phyloP scores from a whole-genome alignment of 78 protist genomes.

The Dictyostelium capitatum region DNA sequence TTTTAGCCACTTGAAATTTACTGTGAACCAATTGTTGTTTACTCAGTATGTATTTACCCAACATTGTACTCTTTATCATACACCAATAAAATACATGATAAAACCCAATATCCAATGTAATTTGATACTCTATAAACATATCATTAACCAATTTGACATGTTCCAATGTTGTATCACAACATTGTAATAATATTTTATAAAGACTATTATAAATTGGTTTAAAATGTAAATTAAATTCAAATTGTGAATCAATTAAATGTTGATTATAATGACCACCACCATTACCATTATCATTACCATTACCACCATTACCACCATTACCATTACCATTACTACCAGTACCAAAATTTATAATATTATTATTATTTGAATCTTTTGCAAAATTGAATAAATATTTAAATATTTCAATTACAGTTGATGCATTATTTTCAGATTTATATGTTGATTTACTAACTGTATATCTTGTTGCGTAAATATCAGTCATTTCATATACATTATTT shows the following conservation, averaged over 20 bases:
- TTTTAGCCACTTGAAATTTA: not conserved
- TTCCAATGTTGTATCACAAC: not conserved
- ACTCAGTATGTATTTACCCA: not conserved
- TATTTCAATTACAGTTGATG: not conserved
- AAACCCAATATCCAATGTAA: not conserved
- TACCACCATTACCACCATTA: not conserved
- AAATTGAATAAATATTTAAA: not conserved
- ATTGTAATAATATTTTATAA: not conserved
- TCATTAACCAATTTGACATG: not conserved
- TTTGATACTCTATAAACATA: not conserved
- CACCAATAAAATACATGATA: constrained; percentile 15
- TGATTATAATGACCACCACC: too few species aligned
- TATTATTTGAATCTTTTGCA: not conserved
- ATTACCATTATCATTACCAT: not conserved
- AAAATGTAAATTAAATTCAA: not conserved
- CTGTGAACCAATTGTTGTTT: constrained; percentile 4
- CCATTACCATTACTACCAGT: not conserved
- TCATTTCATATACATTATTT: not conserved
- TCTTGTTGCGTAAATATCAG: not conserved
- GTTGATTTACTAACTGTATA: not conserved
- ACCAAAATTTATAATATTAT: not conserved
- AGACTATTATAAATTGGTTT: constrained; percentile 6
- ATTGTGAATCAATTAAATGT: too few species aligned
- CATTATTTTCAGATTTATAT: not conserved
- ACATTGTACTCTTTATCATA: not conserved